Evolutionary conservation across 208 protist genomes (phyloP).

Genomic region (Leptomonas seymouri): DNA sequence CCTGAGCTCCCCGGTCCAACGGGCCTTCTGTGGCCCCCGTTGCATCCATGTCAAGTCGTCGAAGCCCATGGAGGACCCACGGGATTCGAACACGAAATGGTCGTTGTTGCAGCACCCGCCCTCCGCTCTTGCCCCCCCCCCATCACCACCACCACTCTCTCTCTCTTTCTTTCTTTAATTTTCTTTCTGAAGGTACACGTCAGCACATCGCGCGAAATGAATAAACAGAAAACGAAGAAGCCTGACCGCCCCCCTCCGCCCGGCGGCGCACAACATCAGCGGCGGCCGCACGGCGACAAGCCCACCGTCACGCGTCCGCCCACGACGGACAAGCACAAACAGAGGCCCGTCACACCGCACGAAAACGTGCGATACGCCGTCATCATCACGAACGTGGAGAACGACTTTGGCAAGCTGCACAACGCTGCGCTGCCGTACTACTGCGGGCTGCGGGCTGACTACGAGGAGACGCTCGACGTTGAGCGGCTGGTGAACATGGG

Average conservation of each 20-base stretch:
- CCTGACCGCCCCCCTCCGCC: neutral
- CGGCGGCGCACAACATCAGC: conserved; percentile 4
- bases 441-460: conserved; percentile 48
- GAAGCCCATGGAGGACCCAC: no score
- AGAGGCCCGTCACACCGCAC: neutral
- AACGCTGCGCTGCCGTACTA: conserved; percentile 46
- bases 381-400: conserved; percentile 86
- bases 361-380: conserved; percentile 62
- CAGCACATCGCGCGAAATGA: conserved; percentile 1
- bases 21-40: no score
- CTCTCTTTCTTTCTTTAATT: no score
- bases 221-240: neutral
- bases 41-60: no score
- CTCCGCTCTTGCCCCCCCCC: no score
- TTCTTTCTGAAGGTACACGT: neutral
- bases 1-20: no score
- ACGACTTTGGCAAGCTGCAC: conserved; percentile 82
- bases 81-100: no score
- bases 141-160: no score
- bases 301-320: neutral
- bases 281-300: neutral
- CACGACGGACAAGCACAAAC: neutral
- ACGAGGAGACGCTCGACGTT: conserved; percentile 28
- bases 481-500: conserved; percentile 19
- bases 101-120: no score